Base-by-base conservation (phyloP, 306 rosid genomes). In the Mucuna pruriens region DNA sequence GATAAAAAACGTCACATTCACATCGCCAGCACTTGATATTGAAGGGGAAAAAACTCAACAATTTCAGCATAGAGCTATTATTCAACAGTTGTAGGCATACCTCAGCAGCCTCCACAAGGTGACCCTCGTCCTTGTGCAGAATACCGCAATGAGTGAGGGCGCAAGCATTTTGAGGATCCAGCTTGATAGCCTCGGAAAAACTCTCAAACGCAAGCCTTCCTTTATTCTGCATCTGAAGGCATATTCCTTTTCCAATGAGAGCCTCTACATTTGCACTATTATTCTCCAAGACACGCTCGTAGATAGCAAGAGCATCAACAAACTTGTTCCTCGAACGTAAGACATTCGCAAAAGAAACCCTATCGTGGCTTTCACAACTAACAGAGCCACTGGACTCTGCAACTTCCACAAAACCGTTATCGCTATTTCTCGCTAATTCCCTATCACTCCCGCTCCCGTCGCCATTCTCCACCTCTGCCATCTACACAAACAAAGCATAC, bases 21-120 rank as follows among this genome's bases (percentile, higher is more conserved):
- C 16, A 4, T 10, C 2, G 31, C 62, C 2, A 22, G 22, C 33
- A 9, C 4, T 4, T 25, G 9, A 11, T 23, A 22, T 12, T 22
- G 34, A 57, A 23, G n/a, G 23, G 20, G 22, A 13, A 17, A 58
- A 23, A 23, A 55, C 3, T 33, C 64, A 23, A 11, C 65, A 58
- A 25, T 11, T 5, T 60, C 20, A 60, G 20, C 39, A 57, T 23
- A 6, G 17, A 60, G 20, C 29, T 26, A 25, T 60, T 29, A 11
- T n/a, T n/a, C n/a, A 60, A 60, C 34, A 23, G 64, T 4, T 36
- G 19, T 12, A 60, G 11, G 44, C 69, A 62, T 89, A 90, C 98
- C 98, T 93, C 98, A n/a, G 97, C 94, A 58, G 98, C 94, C 84
- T 93, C 98, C 63, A 89, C 86, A 7, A 91, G 89, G 52, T 91